Conservation (phyloP, 371 early-diverging fungal species). For the Syncephalastrum monosporum region DNA sequence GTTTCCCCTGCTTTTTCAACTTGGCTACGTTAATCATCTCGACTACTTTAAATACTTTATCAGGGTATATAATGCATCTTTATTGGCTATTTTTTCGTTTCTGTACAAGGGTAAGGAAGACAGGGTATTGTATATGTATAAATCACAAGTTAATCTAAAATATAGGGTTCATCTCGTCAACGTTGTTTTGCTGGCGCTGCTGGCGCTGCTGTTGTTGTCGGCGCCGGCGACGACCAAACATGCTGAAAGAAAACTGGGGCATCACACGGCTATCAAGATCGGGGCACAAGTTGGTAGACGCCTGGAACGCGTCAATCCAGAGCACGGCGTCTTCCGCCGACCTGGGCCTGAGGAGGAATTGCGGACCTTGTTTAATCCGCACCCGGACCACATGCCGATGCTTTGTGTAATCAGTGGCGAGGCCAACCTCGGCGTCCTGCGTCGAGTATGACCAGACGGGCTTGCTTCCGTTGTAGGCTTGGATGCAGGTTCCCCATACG, state of each 20-base stretch:
- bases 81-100: too few relatives aligned
- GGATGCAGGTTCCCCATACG: conserved; percentile 19
- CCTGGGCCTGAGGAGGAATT: conserved; percentile 30
- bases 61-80: too few relatives aligned
- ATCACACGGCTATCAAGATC: conserved; percentile 40
- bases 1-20: too few relatives aligned
- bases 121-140: too few relatives aligned
- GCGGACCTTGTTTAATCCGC: conserved; percentile 32
- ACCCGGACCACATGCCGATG: conserved; percentile 38
- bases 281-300: conserved; percentile 37
- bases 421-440: conserved; percentile 34
- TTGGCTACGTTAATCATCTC: too few relatives aligned
- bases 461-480: conserved; percentile 16
- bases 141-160: too few relatives aligned
- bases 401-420: conserved; percentile 43
- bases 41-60: too few relatives aligned
- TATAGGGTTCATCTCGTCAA: too few relatives aligned
- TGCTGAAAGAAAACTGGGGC: conserved; percentile 32
- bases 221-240: conserved; percentile 24
- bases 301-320: conserved; percentile 41
- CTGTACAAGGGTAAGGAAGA: too few relatives aligned
- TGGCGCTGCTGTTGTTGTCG: conserved; percentile 7
- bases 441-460: conserved; percentile 41
- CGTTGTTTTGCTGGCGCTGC: too few relatives aligned
- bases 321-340: conserved; percentile 21